Evolutionary conservation across 1,139 yeast genomes (phyloP), one percentile per base, ranked within the genome.

Genomic region (Taiozyma sp.): DNA sequence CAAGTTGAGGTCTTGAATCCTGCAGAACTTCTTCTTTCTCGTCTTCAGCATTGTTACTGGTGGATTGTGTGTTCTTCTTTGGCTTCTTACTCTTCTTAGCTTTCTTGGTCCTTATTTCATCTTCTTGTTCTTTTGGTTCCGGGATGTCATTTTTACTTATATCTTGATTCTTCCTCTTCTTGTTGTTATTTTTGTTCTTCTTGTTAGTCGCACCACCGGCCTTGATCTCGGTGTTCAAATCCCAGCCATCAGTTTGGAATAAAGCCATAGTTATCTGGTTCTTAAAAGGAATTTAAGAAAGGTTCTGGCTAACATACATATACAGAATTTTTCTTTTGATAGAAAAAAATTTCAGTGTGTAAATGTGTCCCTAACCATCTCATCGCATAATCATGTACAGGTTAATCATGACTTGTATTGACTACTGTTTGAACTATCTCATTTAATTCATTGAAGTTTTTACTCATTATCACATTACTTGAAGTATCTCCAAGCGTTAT

Each of bases 241-340:
- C 77, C 96, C 96, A 89, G 22, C 96, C 96, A 46, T 83, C 87
- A 19, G 87, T 91, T 65, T 85, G 79, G 65, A 89, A 89, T 59
- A 88, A 74, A 30, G 87, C 80, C 93, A 86, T 87, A 8, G 40
- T 45, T 14, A n/a, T 32, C 2, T 14, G 36, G 36, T 32, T 32
- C 14, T 16, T 24, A 38, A 9, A 23, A 38, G 7, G 39, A 7
- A 12, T 8, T 19, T 4, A 10, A 16, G 22, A 4, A 10, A 8
- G 14, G 8, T 7, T 36, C 3, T 12, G 10, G 22, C 22, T 16
- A 3, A 2, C 7, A 36, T 24, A 24, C 27, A 19, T 19, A 19
- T 19, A 19, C 2, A n/a, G n/a, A n/a, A n/a, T 19, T 38, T 16
- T 19, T 22, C 13, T 38, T 8, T 16, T 19, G 41, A 38, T n/a